Evolutionary conservation across 169 alveolate genomes (phyloP).

Genomic region (Theileria orientalis): DNA sequence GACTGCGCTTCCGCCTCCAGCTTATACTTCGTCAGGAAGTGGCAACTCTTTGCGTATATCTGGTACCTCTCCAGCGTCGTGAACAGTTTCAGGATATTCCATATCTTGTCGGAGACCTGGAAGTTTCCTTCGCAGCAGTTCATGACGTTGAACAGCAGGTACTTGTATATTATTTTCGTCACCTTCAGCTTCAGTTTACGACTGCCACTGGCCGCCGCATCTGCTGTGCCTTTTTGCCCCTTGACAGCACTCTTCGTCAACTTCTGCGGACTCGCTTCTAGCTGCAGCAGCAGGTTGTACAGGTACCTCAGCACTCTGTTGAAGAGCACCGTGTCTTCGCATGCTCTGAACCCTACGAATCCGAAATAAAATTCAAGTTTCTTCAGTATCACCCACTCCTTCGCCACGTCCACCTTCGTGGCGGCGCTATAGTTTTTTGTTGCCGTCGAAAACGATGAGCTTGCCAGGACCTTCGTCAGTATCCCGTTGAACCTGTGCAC

Average conservation of each 20-base stretch:
- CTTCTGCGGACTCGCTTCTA: neutral
- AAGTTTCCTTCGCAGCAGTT: slow-evolving; percentile 51
- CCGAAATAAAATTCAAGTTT: neutral
- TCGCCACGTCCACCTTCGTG: neutral
- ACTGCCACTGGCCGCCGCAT: neutral
- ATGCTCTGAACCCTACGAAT: neutral
- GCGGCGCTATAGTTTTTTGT: neutral
- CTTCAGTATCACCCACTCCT: neutral
- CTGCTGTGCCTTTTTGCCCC: neutral
- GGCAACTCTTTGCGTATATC: slow-evolving; percentile 15
- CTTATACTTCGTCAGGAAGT: neutral
- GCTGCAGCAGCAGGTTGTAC: neutral
- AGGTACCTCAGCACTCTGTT: neutral
- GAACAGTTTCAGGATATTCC: slow-evolving; percentile 16
- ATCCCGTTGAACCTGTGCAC: neutral
- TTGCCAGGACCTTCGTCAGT: neutral
- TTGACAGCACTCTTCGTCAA: neutral
- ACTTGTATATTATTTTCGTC: slow-evolving; percentile 15
- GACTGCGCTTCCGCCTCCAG: neutral
- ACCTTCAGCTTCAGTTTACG: slow-evolving; percentile 1
- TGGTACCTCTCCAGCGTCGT: slow-evolving; percentile 50
- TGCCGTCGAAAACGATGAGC: neutral
- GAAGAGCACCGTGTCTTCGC: neutral
- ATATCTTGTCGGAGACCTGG: slow-evolving; percentile 38
- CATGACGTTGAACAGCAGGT: slow-evolving; percentile 24